Evolutionary conservation across 768 basidiomycete genomes (phyloP).

Genomic region (Boletus insuetus): DNA sequence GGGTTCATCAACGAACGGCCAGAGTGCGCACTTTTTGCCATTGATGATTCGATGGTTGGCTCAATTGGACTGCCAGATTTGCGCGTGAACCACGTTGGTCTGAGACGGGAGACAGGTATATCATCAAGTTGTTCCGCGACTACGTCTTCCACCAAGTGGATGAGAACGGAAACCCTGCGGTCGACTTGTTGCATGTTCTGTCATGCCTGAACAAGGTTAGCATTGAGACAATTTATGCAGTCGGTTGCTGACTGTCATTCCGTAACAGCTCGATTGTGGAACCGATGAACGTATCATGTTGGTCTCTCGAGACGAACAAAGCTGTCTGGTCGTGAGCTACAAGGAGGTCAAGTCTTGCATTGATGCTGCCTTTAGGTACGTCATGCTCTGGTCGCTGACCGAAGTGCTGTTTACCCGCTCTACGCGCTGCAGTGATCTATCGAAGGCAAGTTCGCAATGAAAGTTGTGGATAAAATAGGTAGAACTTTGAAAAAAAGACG

Average conservation of each 20-base stretch:
- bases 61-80: slow-evolving; percentile 55
- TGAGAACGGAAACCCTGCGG: slow-evolving; percentile 81
- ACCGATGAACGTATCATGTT: slow-evolving; percentile 95
- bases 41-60: background rate
- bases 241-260: background rate
- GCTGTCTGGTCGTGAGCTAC: slow-evolving; percentile 90
- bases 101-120: slow-evolving; percentile 96
- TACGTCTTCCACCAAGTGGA: slow-evolving; percentile 98
- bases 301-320: slow-evolving; percentile 92
- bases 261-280: slow-evolving; percentile 79
- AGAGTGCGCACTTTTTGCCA: slow-evolving; percentile 60
- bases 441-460: slow-evolving; percentile 22
- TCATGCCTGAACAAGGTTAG: slow-evolving; percentile 89
- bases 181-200: slow-evolving; percentile 89
- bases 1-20: slow-evolving; percentile 99
- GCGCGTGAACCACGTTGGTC: slow-evolving; percentile 97
- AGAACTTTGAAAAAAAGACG: slow-evolving; percentile 68
- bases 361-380: slow-evolving; percentile 79
- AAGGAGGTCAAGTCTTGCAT: slow-evolving; percentile 87
- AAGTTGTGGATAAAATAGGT: slow-evolving; percentile 49
- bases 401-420: background rate
- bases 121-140: slow-evolving; percentile 97
- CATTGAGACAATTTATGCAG: slow-evolving; percentile 1
- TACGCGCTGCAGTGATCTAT: slow-evolving; percentile 44
- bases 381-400: background rate